Base-by-base conservation (phyloP, 1,284 basidiomycete genomes). In the Microbotryum scabiosae region DNA sequence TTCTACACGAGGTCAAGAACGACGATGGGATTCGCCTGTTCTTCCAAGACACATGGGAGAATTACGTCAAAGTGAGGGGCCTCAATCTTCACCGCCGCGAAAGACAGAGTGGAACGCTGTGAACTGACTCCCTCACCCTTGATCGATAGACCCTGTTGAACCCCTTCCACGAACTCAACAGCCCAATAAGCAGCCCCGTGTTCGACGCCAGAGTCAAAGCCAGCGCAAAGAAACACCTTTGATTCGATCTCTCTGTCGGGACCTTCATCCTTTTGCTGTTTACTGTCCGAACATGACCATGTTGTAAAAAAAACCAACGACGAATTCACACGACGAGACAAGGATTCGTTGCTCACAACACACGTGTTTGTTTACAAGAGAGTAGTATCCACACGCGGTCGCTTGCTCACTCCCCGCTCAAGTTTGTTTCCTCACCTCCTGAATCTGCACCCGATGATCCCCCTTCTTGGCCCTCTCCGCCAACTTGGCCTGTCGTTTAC, bases 21-120 rank as follows among this genome's bases (percentile, higher is more conserved):
- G 93, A 97, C 76, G 93, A 97, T 57, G 91, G 91, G 7, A 94
- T 97, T 75, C 82, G 85, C 63, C 75, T 81, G 56, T 97, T 97
- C 79, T 88, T 97, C 72, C 83, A 83, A 71, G 92, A 96, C 26
- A 85, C 92, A 30, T 97, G 93, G 92, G 93, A 97, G 79, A 73
- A 87, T 69, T 96, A 93, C 76, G 83, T 93, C 49, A 96, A 96
- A 84, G 91, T 91, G 70, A 68, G 82, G 32, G 20, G 12, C 7
- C 25, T 23, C 30, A 4, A 18, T 9, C 26, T 23, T 55, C 45
- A 6, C 48, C 12, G 45, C 1, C 18, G 20, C 2, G 0, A 6
- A 18, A 14, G 12, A 46, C 30, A 30, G 30, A 30, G 8, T 30
- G 30, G 10, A 51, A 10, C 36, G 21, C 20, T 16, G 14, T 25